phyloP scores from a whole-genome alignment of 306 rosid species.

The Cucurbita pepo region DNA sequence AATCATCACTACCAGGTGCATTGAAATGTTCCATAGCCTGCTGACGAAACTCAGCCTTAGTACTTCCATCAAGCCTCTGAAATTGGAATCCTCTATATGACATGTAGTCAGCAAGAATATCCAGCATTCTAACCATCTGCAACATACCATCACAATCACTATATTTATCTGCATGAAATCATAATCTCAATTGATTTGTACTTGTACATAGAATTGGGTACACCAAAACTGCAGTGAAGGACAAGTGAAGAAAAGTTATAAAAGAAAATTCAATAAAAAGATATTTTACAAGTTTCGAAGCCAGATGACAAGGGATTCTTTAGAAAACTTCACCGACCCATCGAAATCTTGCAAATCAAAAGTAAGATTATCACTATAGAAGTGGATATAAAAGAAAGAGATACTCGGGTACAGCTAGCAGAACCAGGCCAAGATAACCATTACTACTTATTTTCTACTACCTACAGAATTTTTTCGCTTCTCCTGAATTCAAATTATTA shows the following conservation, averaged over 20 bases:
- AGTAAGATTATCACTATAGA: neutral
- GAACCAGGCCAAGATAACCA: neutral
- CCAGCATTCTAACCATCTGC: conserved; percentile 99
- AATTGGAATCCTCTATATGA: conserved; percentile 86
- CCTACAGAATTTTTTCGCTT: neutral
- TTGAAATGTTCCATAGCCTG: conserved; percentile 99
- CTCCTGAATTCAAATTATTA: neutral
- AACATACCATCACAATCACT: conserved; percentile 9
- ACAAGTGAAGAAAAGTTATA: neutral
- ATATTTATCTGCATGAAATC: neutral
- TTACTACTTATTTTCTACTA: neutral
- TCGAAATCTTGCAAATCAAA: neutral
- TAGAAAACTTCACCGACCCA: neutral
- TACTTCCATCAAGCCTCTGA: conserved; percentile 98
- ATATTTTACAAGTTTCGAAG: neutral
- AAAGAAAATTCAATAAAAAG: neutral
- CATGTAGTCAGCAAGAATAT: conserved; percentile 85
- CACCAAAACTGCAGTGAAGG: neutral
- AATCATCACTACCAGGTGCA: conserved; percentile 97
- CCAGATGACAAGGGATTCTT: neutral
- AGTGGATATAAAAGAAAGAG: neutral
- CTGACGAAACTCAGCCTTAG: conserved; percentile 91
- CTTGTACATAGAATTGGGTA: neutral
- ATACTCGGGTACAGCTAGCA: neutral
- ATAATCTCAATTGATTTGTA: neutral